phyloP scores from a whole-genome alignment of 345 rosid genomes.

The Salix viminalis region DNA sequence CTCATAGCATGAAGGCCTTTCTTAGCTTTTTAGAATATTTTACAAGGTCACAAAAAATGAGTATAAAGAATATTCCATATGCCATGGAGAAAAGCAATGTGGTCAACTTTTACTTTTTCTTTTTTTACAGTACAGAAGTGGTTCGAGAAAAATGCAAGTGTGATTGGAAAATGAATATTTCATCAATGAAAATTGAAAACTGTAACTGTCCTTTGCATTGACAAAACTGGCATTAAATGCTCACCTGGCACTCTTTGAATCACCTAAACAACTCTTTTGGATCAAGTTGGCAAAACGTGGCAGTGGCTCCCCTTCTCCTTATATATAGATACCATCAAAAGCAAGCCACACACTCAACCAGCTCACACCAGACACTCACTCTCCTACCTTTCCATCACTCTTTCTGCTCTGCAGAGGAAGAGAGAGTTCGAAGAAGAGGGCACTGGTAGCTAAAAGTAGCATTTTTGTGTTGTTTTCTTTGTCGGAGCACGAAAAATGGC shows the following conservation, averaged over 20 bases:
- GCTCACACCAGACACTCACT: constrained; percentile 18
- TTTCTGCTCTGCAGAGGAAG: background rate
- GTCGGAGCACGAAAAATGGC: constrained; percentile 45
- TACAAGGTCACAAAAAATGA: too few species aligned
- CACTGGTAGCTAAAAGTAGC: background rate
- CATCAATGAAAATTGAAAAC: background rate
- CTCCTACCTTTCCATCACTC: background rate
- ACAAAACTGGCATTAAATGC: background rate
- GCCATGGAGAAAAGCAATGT: background rate
- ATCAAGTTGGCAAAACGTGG: constrained; percentile 21
- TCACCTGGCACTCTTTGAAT: constrained; percentile 31
- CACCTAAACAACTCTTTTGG: constrained; percentile 18
- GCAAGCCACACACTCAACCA: constrained; percentile 5
- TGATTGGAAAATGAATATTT: background rate
- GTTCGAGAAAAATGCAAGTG: background rate
- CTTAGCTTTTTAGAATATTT: too few species aligned
- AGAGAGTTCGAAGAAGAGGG: background rate
- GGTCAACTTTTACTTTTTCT: background rate
- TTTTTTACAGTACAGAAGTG: background rate
- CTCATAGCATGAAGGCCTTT: too few species aligned
- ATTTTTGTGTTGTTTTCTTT: background rate
- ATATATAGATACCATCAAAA: constrained; percentile 2
- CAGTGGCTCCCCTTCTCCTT: constrained; percentile 43
- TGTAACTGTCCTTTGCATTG: background rate
- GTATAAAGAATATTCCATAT: too few species aligned